These are phyloP conservation scores for Pythium aquatile DNA, from an alignment of 352 stramenopile genomes.

Conservation along the genomic window DNA sequence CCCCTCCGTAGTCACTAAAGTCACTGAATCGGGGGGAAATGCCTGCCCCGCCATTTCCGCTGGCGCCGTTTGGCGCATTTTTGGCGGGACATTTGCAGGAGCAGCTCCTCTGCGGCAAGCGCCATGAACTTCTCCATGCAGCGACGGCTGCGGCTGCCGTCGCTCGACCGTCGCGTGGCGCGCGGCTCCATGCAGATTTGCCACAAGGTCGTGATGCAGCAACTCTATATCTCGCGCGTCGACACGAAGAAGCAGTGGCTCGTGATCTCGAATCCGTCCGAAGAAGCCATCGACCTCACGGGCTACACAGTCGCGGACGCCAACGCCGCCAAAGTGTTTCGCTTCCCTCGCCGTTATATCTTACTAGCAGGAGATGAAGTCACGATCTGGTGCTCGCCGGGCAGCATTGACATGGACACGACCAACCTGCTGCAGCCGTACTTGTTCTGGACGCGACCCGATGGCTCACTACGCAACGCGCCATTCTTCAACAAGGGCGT, in stretches of 20 bases:
- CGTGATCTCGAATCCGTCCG: conserved; percentile 80
- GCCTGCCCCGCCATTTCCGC: background rate
- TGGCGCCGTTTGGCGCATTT: conserved; percentile 13
- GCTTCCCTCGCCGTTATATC: conserved; percentile 66
- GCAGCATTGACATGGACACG: conserved; percentile 60
- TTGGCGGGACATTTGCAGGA: conserved; percentile 7
- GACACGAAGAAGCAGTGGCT: conserved; percentile 77
- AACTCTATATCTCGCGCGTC: conserved; percentile 81
- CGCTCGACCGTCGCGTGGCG: conserved; percentile 66
- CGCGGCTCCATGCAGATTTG: conserved; percentile 82
- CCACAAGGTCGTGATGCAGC: conserved; percentile 82
- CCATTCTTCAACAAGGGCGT: conserved; percentile 50
- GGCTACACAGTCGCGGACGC: conserved; percentile 55
- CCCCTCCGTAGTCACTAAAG: background rate
- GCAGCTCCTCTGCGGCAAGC: background rate
- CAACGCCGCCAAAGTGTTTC: conserved; percentile 49
- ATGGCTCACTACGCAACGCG: conserved; percentile 55
- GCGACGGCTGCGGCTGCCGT: conserved; percentile 56
- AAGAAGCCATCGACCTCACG: conserved; percentile 65
- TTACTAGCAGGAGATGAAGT: conserved; percentile 75
- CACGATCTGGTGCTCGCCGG: conserved; percentile 77
- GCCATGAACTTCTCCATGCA: conserved; percentile 64
- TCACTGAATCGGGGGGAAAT: conserved; percentile 1
- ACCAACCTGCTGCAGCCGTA: conserved; percentile 78
- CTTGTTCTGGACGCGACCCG: conserved; percentile 69